These are phyloP conservation scores for Mycena pura DNA, from an alignment of 768 basidiomycete genomes.

Conservation along the genomic window DNA sequence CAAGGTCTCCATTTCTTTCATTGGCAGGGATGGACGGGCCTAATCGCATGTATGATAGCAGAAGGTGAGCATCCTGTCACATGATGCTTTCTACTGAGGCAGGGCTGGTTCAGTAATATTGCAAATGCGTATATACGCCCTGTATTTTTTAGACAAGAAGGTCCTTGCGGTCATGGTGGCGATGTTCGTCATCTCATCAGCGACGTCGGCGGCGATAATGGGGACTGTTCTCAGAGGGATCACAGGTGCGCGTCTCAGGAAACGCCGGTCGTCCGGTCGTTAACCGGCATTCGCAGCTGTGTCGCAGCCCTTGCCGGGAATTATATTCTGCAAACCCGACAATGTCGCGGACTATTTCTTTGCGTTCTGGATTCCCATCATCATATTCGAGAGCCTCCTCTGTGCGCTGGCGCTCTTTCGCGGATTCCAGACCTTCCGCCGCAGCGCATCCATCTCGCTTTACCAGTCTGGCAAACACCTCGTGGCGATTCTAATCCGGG, in stretches of 20 bases:
- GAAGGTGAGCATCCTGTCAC: slow-evolving; percentile 47
- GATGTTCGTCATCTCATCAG: slow-evolving; percentile 47
- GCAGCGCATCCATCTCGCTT: slow-evolving; percentile 37
- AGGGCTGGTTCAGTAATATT: slow-evolving; percentile 51
- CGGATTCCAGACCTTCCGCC: slow-evolving; percentile 54
- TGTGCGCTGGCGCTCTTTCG: slow-evolving; percentile 58
- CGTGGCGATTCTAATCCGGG: slow-evolving; percentile 58
- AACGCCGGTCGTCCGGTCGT: background rate
- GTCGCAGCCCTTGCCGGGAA: slow-evolving; percentile 28
- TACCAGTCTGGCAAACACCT: slow-evolving; percentile 52
- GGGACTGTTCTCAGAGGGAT: slow-evolving; percentile 48
- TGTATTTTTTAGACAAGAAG: slow-evolving; percentile 60
- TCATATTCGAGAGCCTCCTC: slow-evolving; percentile 59
- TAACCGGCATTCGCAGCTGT: background rate
- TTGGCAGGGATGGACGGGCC: slow-evolving; percentile 70
- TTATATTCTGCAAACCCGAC: slow-evolving; percentile 49
- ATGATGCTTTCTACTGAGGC: background rate
- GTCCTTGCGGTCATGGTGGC: slow-evolving; percentile 53
- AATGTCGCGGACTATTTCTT: slow-evolving; percentile 52
- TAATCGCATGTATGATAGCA: slow-evolving; percentile 59
- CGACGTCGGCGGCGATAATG: slow-evolving; percentile 56
- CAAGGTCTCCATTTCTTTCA: slow-evolving; percentile 53
- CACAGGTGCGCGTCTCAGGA: slow-evolving; percentile 39
- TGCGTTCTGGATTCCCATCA: slow-evolving; percentile 66
- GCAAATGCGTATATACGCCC: slow-evolving; percentile 67